Conservation (phyloP, 1,139 yeast genomes). For the Nakaseomyces nivariensis region DNA sequence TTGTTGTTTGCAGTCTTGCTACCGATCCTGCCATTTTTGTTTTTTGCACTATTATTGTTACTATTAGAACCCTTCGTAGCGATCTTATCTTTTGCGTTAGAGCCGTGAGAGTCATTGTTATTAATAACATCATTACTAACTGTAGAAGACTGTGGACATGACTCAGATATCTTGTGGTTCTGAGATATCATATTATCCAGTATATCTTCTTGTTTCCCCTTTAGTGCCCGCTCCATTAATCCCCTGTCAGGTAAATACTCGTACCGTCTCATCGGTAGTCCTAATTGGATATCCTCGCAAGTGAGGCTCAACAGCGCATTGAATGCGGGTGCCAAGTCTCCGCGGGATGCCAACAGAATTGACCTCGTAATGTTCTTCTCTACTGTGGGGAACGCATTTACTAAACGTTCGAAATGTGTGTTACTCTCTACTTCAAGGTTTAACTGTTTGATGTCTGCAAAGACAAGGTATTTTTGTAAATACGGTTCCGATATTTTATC, state of each 20-base stretch:
- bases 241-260: constrained; percentile 1
- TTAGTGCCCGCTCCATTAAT: background rate
- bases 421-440: background rate
- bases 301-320: constrained; percentile 42
- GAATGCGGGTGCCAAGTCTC: constrained; percentile 67
- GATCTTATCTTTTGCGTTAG: no score
- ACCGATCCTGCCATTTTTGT: no score
- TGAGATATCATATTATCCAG: background rate
- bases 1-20: no score
- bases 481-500: background rate
- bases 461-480: constrained; percentile 1
- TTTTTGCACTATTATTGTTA: no score
- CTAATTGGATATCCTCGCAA: constrained; percentile 1
- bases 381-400: constrained; percentile 66
- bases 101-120: no score
- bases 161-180: background rate
- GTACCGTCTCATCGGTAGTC: constrained; percentile 1
- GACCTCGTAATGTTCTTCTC: constrained; percentile 61
- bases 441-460: constrained; percentile 1
- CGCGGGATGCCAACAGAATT: constrained; percentile 68
- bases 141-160: no score
- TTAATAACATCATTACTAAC: no score
- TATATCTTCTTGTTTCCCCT: background rate
- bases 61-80: no score
- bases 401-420: constrained; percentile 24